Percentiles rank a stretch among this genome's conserved stretches.
Evolutionary conservation across 176 grass and related monocot genomes (phyloP).

Genomic region (Phragmites australis): DNA sequence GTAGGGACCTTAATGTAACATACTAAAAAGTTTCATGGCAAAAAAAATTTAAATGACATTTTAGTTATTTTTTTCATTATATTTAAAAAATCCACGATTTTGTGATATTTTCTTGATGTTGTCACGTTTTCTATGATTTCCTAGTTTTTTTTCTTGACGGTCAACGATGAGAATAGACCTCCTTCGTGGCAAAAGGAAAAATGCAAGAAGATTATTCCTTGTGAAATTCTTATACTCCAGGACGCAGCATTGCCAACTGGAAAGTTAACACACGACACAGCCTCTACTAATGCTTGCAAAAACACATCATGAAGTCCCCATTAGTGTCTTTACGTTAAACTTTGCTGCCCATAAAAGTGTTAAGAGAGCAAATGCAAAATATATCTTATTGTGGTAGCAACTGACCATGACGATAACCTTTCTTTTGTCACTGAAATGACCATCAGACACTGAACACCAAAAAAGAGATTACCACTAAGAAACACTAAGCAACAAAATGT

Average conservation of each 20-base stretch:
- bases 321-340: conserved; percentile 8
- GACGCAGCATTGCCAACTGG: neutral
- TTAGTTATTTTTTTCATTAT: neutral
- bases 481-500: neutral
- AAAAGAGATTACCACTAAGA: conserved; percentile 8
- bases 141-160: neutral
- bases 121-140: neutral
- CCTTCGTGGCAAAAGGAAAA: neutral
- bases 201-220: neutral
- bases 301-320: conserved; percentile 13
- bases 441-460: neutral
- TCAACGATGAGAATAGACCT: neutral
- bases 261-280: neutral
- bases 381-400: neutral
- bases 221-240: neutral
- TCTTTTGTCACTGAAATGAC: neutral
- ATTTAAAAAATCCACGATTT: neutral
- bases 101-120: neutral
- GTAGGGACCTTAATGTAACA: neutral
- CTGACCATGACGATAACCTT: neutral
- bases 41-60: neutral
- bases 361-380: neutral
- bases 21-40: neutral
- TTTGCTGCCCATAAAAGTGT: neutral
- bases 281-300: neutral